phyloP scores from a whole-genome alignment of 768 basidiomycete genomes.

The Termitomyces sp. region DNA sequence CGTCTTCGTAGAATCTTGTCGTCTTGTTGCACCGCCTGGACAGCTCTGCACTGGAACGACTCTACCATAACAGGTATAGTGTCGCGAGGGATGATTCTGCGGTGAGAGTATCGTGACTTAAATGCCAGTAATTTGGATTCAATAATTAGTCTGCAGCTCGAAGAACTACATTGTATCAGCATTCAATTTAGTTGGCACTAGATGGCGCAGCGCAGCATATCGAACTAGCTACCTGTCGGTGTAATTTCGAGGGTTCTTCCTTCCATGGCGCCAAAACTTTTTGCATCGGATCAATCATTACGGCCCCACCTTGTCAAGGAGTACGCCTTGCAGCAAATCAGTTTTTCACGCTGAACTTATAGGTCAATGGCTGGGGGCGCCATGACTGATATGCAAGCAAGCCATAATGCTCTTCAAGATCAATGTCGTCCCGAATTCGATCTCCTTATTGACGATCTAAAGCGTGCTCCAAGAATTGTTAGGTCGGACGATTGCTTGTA shows the following conservation, averaged over 20 bases:
- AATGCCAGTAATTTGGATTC: no score
- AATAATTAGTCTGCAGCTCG: not conserved
- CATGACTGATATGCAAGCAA: not conserved
- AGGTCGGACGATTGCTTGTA: no score
- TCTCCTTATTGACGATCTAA: no score
- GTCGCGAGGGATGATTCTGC: no score
- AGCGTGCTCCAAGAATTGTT: no score
- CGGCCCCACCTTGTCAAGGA: not conserved
- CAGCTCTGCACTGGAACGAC: no score
- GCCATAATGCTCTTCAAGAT: not conserved
- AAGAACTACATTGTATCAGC: not conserved
- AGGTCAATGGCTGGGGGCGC: no score
- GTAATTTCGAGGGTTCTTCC: not conserved
- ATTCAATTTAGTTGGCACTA: not conserved
- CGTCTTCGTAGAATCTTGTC: no score
- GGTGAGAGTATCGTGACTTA: no score
- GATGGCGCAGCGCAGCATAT: not conserved
- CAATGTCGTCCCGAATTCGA: not conserved
- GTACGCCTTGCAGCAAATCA: not conserved
- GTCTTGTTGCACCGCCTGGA: no score
- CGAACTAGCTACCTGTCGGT: not conserved
- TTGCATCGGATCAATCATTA: not conserved
- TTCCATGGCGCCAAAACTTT: not conserved
- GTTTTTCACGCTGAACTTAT: not conserved
- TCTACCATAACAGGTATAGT: no score